phyloP scores from a whole-genome alignment of 2,329 filamentous ascomycete species.

The Alternaria viburni region DNA sequence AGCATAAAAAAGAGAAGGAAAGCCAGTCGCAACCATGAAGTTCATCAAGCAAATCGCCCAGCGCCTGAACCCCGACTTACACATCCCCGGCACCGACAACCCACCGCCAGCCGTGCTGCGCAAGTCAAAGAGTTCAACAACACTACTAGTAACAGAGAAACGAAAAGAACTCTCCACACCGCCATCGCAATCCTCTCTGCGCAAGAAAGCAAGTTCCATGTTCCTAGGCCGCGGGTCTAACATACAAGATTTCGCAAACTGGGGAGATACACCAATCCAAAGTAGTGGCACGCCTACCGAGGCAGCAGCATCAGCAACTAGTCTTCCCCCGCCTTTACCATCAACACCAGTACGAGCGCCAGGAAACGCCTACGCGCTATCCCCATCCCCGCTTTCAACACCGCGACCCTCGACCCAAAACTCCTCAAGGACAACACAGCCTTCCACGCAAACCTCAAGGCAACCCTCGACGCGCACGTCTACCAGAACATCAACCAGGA shows the following conservation, averaged over 20 bases:
- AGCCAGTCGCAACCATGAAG: not conserved
- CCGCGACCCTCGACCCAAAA: not conserved
- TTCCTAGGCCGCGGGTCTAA: not conserved
- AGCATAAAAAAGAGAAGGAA: not conserved
- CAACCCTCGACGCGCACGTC: not conserved
- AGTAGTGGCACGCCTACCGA: not conserved
- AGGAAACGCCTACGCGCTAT: not conserved
- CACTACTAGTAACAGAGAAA: not conserved
- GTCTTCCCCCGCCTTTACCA: not conserved
- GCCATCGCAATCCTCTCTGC: not conserved
- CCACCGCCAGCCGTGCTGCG: not conserved
- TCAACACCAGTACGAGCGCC: not conserved
- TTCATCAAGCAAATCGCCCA: slow-evolving; percentile 12
- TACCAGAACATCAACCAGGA: not conserved
- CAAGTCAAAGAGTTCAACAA: not conserved
- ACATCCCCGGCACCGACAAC: slow-evolving; percentile 1
- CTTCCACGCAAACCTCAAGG: not conserved
- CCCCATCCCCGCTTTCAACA: not conserved
- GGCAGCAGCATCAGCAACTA: not conserved
- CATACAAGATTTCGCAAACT: not conserved
- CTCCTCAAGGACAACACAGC: not conserved
- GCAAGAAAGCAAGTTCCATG: not conserved
- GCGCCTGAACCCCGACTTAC: slow-evolving; percentile 7
- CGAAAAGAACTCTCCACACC: not conserved
- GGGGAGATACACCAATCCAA: not conserved